These are phyloP conservation scores for Suillus hirtellus DNA, from an alignment of 768 basidiomycete species.

Conservation along the genomic window DNA sequence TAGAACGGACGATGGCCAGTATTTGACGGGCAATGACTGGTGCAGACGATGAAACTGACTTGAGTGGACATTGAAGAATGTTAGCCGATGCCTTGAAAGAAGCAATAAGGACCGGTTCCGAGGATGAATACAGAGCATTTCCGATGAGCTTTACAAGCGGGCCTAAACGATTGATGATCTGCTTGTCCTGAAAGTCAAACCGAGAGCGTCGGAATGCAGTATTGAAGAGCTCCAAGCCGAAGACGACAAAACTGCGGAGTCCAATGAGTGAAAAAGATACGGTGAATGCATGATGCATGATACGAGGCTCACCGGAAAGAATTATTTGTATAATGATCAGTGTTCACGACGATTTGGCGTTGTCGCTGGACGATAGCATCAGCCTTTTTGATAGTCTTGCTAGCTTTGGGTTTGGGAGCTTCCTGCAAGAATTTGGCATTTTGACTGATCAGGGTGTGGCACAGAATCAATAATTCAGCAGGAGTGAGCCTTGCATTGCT, in stretches of 20 bases:
- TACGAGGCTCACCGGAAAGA: conserved; percentile 68
- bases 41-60: conserved; percentile 69
- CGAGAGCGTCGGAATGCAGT: conserved; percentile 83
- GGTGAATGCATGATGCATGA: not conserved
- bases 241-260: conserved; percentile 71
- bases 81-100: conserved; percentile 80
- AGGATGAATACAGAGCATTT: conserved; percentile 87
- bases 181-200: conserved; percentile 78
- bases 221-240: conserved; percentile 90
- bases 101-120: conserved; percentile 68
- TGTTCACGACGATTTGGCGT: conserved; percentile 53
- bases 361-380: conserved; percentile 79
- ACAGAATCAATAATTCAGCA: conserved; percentile 73
- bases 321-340: conserved; percentile 80
- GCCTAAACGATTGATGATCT: conserved; percentile 81
- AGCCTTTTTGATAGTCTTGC: conserved; percentile 40
- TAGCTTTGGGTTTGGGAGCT: conserved; percentile 36
- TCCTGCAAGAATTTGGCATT: conserved; percentile 86
- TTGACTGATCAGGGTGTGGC: conserved; percentile 87
- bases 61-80: conserved; percentile 82
- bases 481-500: conserved; percentile 73
- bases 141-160: conserved; percentile 86
- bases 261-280: conserved; percentile 8
- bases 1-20: conserved; percentile 76
- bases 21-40: conserved; percentile 85